phyloP scores from a whole-genome alignment of 495 filamentous ascomycete species.

The Aspergillus sparsus region DNA sequence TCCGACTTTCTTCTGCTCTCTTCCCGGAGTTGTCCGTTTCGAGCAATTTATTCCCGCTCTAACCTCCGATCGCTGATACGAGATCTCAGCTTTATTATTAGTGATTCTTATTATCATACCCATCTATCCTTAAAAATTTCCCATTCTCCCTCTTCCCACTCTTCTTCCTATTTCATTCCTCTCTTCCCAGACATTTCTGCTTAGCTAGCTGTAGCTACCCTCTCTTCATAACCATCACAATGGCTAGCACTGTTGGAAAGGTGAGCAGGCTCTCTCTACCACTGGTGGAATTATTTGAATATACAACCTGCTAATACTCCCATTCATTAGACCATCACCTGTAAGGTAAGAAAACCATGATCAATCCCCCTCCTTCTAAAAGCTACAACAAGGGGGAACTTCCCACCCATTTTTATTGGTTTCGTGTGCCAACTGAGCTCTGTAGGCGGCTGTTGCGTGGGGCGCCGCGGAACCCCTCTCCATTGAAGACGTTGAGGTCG shows the following conservation, averaged over 20 bases:
- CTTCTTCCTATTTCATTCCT: constrained; percentile 7
- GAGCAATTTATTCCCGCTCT: constrained; percentile 21
- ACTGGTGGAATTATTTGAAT: not conserved
- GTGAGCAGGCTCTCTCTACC: constrained; percentile 31
- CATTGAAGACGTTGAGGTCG: constrained; percentile 90
- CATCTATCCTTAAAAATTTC: constrained; percentile 3
- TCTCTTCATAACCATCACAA: constrained; percentile 22
- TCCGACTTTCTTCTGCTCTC: constrained; percentile 23
- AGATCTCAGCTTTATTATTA: constrained; percentile 11
- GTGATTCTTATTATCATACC: constrained; percentile 9
- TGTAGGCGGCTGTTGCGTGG: constrained; percentile 94
- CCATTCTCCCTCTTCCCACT: constrained; percentile 13
- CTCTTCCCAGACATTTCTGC: not conserved
- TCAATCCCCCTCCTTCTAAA: not conserved
- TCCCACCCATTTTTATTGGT: constrained; percentile 4
- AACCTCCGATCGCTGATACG: constrained; percentile 12
- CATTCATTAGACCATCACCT: constrained; percentile 65
- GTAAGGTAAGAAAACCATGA: constrained; percentile 55
- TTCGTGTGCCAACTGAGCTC: constrained; percentile 22
- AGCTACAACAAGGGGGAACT: constrained; percentile 1
- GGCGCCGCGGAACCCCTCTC: constrained; percentile 85
- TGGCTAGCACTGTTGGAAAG: constrained; percentile 60
- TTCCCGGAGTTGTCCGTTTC: constrained; percentile 23
- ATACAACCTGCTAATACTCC: constrained; percentile 15
- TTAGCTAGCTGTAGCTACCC: constrained; percentile 1